Evolutionary conservation across 805 yeast genomes (phyloP).

Genomic region (Yamadazyma tumulicola): DNA sequence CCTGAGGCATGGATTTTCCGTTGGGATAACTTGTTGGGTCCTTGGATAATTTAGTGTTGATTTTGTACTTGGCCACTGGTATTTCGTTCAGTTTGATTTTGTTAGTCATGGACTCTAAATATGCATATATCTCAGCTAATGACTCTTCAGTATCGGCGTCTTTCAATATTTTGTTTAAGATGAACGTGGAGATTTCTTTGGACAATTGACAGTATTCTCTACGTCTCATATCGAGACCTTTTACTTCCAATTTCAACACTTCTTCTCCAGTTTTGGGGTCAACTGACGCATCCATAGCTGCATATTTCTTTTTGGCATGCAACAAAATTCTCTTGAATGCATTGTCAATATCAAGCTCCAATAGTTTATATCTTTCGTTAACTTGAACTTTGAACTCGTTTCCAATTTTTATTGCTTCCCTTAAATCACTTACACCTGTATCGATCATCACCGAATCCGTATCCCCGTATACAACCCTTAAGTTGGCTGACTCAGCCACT

Average conservation of each 20-base stretch:
- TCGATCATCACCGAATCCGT: slow-evolving; percentile 99
- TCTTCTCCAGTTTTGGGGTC: slow-evolving; percentile 53
- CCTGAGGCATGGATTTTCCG: slow-evolving; percentile 81
- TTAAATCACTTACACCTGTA: slow-evolving; percentile 66
- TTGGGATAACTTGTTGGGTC: slow-evolving; percentile 83
- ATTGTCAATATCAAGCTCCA: slow-evolving; percentile 95
- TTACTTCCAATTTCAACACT: slow-evolving; percentile 67
- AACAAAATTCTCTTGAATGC: slow-evolving; percentile 79
- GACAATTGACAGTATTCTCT: slow-evolving; percentile 95
- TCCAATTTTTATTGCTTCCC: slow-evolving; percentile 80
- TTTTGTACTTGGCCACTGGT: slow-evolving; percentile 65
- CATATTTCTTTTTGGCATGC: slow-evolving; percentile 96
- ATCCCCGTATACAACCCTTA: slow-evolving; percentile 94
- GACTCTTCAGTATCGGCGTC: slow-evolving; percentile 77
- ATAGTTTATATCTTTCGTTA: slow-evolving; percentile 78
- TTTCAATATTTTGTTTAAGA: slow-evolving; percentile 66
- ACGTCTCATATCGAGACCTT: slow-evolving; percentile 95
- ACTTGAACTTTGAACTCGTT: slow-evolving; percentile 79
- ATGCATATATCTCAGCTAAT: slow-evolving; percentile 63
- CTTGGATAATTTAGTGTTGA: slow-evolving; percentile 85
- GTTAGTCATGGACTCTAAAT: slow-evolving; percentile 57
- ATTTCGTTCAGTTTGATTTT: slow-evolving; percentile 60
- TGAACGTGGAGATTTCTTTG: slow-evolving; percentile 78
- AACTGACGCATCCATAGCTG: slow-evolving; percentile 70
- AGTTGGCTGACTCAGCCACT: slow-evolving; percentile 78